Conservation (phyloP, 208 protist genomes). For the Crithidia brevicula region DNA sequence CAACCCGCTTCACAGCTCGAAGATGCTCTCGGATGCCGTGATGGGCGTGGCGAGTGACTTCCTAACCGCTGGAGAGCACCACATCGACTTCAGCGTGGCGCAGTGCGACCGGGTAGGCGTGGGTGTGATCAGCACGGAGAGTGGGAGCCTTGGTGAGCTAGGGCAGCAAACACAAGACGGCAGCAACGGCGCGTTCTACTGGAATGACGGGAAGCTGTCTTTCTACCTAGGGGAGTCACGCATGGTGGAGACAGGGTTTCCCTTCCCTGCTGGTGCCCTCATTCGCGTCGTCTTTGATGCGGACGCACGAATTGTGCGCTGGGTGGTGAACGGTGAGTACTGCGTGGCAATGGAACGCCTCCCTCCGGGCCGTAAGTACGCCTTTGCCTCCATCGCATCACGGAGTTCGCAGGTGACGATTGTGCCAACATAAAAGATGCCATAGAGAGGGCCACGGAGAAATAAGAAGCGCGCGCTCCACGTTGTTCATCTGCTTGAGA, state of each 20-base stretch:
- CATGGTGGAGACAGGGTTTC: slow-evolving; percentile 41
- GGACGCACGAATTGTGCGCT: slow-evolving; percentile 55
- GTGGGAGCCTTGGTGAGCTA: slow-evolving; percentile 9
- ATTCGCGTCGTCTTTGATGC: slow-evolving; percentile 61
- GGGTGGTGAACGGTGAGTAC: slow-evolving; percentile 51
- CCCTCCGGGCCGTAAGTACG: slow-evolving; percentile 40
- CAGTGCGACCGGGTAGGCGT: slow-evolving; percentile 63
- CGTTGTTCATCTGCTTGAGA: too few species aligned
- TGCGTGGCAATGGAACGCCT: slow-evolving; percentile 62
- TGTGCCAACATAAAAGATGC: slow-evolving; percentile 20
- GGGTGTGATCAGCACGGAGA: slow-evolving; percentile 41
- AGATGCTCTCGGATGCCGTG: slow-evolving; percentile 48
- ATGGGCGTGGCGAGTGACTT: slow-evolving; percentile 56
- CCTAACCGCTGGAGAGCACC: slow-evolving; percentile 41
- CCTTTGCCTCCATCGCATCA: slow-evolving; percentile 54
- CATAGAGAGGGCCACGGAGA: too few species aligned
- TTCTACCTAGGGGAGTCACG: slow-evolving; percentile 44
- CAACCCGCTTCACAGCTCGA: slow-evolving; percentile 33
- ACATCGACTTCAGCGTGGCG: slow-evolving; percentile 50
- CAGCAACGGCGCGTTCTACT: slow-evolving; percentile 54
- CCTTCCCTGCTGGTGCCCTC: slow-evolving; percentile 33
- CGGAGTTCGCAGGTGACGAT: slow-evolving; percentile 65
- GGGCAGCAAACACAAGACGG: slow-evolving; percentile 12
- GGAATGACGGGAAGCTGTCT: slow-evolving; percentile 67
- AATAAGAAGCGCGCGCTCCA: neutral